Base-by-base conservation (phyloP, 163 green algal genomes). In the Chlamydomonas reinhardtii region DNA sequence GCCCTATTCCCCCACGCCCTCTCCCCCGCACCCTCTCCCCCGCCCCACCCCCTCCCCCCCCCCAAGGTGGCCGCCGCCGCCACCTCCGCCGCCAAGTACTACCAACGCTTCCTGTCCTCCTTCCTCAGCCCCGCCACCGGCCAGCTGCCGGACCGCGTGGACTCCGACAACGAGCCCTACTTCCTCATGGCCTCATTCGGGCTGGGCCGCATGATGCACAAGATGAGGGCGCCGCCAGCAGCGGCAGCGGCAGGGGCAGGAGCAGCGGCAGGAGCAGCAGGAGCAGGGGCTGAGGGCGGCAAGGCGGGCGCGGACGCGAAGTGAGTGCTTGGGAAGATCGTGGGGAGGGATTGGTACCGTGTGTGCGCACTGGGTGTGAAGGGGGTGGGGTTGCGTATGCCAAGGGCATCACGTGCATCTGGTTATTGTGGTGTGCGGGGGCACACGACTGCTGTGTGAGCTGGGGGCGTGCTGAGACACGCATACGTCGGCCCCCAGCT, bases 141-240 rank as follows among this genome's bases (percentile, higher is more conserved):
- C 2, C 22, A 64, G 27, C 39, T 88, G 73, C 84, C 87, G 8
- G 80, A 54, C 37, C 82, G 77, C 14, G 69, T 92, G 9, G 81
- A 89, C 54, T 39, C 81, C 27, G 83, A 93, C 65, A 90, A 90
- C 68, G 92, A 95, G 89, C 72, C 73, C 64, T 86, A 91, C 75
- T 93, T 90, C 72, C 70, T 95, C 39, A 91, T 84, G 32, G 89
- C 87, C 29, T 89, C 75, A 2, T 94, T 95, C 85, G 88, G 79
- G 59, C 74, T 94, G 31, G 92, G 87, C 31, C 79, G 92, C 43
- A 77, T 93, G 61, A n/a, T 93, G 83, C 85, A 92, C 35, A 73
- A 79, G 62, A 82, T 88, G 73, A 19, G 48, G n/a, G 31, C n/a
- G 66, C 31, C 31, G 29, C 0, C 31, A 52, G 82, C 35, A 20